Evolutionary conservation across 2,329 filamentous ascomycete genomes (phyloP), one percentile per base, ranked within the genome.

Genomic region (Cercospora sp.): DNA sequence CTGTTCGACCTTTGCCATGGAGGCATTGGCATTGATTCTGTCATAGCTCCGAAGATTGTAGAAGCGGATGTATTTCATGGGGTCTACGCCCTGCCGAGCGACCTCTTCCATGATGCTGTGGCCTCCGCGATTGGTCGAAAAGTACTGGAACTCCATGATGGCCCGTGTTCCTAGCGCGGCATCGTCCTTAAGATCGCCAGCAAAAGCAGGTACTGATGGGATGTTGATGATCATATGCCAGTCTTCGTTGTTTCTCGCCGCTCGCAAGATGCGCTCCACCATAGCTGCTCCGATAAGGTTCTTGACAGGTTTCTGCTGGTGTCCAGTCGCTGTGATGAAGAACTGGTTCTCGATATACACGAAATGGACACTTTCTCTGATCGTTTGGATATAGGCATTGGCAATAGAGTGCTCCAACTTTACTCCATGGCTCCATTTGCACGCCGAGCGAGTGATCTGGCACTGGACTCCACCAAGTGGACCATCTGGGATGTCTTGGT

Each of bases 331-430:
- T 0, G 92, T 95, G 80, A 95, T 95, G 83, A 95, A 95, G 82
- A 95, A 95, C 77, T 98, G 94, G 90, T 98, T 69, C 40, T 69
- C 67, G 58, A 69, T 69, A 24, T 69, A 69, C 24, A 65, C 63
- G 75, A 97, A 97, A 21, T 69, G 67, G 12, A 98, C 92, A 2
- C 93, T 97, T 71, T 96, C 90, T 71, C 95, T 91, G 74, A 99
- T 99, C 84, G 96, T 89, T 78, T 96, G 94, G 72, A 97, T 88
- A 76, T 98, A 98, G 2, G 94, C 94, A 70, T 91, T 95, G 84
- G 97, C 94, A 76, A 99, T 94, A 0, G 93, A 97, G 78, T 95
- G 93, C 78, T 91, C 89, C 5, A 85, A 53, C 9, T 79, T 76
- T 18, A 83, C 82, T 40, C 87, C 87, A 75, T 89, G 85, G 71